Evolutionary conservation across 2,329 filamentous ascomycete genomes (phyloP), one percentile per base, ranked within the genome.

Genomic region (Cordyceps fumosorosea): DNA sequence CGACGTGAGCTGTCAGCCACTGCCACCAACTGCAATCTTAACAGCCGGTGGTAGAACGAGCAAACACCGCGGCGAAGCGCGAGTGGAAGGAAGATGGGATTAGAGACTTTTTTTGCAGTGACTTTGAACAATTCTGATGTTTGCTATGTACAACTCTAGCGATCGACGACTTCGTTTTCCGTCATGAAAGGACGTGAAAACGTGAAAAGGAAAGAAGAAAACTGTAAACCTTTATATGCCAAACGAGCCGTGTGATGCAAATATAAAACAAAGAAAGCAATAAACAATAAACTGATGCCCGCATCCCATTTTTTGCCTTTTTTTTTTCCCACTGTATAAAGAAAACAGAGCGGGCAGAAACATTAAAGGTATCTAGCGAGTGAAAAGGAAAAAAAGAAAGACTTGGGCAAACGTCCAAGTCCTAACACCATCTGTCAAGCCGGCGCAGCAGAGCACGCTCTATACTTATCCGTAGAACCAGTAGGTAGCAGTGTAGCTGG

Each of bases 401-500:
- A 34, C n/a, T n/a, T n/a, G n/a, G 44, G 6, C 54, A 48, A 57
- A 42, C 12, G 14, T 24, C 3, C 10, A 55, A 12, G 3, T 40
- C 55, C 32, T 6, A n/a, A 2, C 5, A 22, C 44, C 5, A 18
- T 18, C 34, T 10, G 18, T 42, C 54, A 42, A 50, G 47, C 16
- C 47, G 24, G 14, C 3, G 34, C 10, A 37, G 34, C 34, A 37
- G 26, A 29, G 6, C 26, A 37, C 5, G 5, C 34, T 29, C 22
- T 26, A 10, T 5, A 7, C 51, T 70, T 71, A 76, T 22, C 72
- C 77, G 67, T 78, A 86, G 69, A 85, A 79, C 82, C 83, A 86
- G 74, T 86, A 86, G 66, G 76, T 78, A n/a, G 83, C 76, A 1
- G 82, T 68, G 69, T 86, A 86, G 3, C 79, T 77, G 29, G 84